Evolutionary conservation across 169 alveolate genomes (phyloP), one percentile per base, ranked within the genome.

Genomic region (Eimeria zaria): DNA sequence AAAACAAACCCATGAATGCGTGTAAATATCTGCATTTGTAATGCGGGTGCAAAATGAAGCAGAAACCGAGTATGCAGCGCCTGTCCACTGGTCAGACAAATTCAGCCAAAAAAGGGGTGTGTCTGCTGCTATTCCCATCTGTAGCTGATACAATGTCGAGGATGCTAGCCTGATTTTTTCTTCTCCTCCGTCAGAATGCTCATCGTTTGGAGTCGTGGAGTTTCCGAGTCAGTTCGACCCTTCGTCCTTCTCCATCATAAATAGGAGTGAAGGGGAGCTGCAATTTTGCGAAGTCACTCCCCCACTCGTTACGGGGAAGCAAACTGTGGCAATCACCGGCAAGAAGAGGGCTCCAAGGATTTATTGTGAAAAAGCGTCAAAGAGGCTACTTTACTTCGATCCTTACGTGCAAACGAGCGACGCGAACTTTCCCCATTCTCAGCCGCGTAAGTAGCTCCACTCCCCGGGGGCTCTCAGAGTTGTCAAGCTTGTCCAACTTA

Each of bases 281-380:
- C 83, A 64, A 53, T 41, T 87, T 46, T 87, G 94, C 83, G 94
- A 87, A 7, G 94, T 87, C 51, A 46, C 46, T 20, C 94, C 94
- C 46, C 94, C 78, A 8, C 53, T 60, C 30, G 94, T 64, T 44
- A 64, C 83, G 48, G 94, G 94, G 18, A 87, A 64, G 74, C 94
- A 87, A 64, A 36, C 48, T n/a, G 83, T 87, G 71, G 94, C 94
- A 44, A 51, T 87, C 14, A 27, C 69, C 16, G 58, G 64, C 6
- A 41, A 16, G 22, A 62, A 27, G 22, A 60, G 78, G 83, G 94
- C 83, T 9, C 94, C 94, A 20, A 24, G 33, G 46, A 87, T 87
- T 9, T 87, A 24, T 62, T 87, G 94, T 53, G 67, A 87, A 12
- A 87, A 39, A 41, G 64, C 30, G 3, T 62, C 94, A 22, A 41